Percentiles rank a stretch among this genome's conserved stretches.
Evolutionary conservation across 495 filamentous ascomycete genomes (phyloP).

Genomic region (Thermochaetoides thermophila): DNA sequence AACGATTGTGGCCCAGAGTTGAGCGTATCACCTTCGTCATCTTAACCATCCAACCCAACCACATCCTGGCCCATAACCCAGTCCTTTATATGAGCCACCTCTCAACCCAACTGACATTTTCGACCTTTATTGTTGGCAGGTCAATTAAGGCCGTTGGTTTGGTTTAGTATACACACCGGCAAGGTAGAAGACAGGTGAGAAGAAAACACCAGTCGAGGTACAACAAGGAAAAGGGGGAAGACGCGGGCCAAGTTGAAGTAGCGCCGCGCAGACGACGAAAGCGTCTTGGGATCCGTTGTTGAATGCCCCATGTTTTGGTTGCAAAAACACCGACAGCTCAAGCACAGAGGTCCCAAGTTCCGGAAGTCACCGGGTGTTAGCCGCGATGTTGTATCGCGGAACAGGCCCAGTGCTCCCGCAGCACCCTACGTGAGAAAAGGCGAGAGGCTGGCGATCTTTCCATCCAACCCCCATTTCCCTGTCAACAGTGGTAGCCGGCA

Average conservation of each 20-base stretch:
- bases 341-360: conserved; percentile 32
- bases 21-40: too few species aligned
- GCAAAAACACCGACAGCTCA: conserved; percentile 60
- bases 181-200: not conserved
- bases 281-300: conserved; percentile 59
- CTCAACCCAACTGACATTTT: too few species aligned
- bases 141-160: too few species aligned
- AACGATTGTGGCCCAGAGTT: too few species aligned
- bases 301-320: conserved; percentile 70
- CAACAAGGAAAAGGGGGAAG: conserved; percentile 16
- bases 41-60: too few species aligned
- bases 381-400: conserved; percentile 36
- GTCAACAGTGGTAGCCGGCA: not conserved
- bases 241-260: conserved; percentile 54
- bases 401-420: conserved; percentile 17
- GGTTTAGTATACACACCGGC: not conserved
- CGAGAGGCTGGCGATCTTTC: conserved; percentile 20
- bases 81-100: too few species aligned
- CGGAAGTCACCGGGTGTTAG: conserved; percentile 19
- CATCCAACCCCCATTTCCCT: conserved; percentile 14
- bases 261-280: conserved; percentile 46
- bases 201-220: too few species aligned
- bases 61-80: too few species aligned
- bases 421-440: conserved; percentile 9
- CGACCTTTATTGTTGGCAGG: too few species aligned